Evolutionary conservation across 371 early-diverging fungal genomes (phyloP).

Genomic region (Blakeslea trispora): DNA sequence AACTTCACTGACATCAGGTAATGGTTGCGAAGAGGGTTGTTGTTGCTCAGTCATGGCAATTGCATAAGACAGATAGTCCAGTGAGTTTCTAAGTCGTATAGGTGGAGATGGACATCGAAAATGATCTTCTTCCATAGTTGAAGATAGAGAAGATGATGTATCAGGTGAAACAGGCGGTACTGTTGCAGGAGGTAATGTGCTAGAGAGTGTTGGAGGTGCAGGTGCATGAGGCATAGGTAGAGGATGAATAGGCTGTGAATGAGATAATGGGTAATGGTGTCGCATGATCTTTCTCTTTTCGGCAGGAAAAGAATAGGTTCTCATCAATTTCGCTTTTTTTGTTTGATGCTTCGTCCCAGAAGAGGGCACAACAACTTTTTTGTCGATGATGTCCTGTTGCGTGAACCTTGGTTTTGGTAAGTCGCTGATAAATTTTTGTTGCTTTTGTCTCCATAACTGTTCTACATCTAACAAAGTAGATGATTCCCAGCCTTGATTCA

Average conservation of each 20-base stretch:
- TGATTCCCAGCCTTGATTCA: constrained; percentile 44
- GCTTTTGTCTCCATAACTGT: constrained; percentile 37
- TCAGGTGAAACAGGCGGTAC: background rate
- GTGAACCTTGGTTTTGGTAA: constrained; percentile 47
- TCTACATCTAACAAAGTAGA: constrained; percentile 40
- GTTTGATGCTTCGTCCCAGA: constrained; percentile 15
- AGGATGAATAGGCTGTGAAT: too few species aligned
- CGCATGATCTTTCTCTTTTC: background rate
- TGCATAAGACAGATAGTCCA: constrained; percentile 42
- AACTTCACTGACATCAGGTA: constrained; percentile 25
- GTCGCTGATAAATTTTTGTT: constrained; percentile 26
- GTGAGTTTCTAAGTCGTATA: constrained; percentile 16
- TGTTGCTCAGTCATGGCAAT: constrained; percentile 38
- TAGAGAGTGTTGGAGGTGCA: background rate
- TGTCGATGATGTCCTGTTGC: constrained; percentile 43
- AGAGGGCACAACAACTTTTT: constrained; percentile 20
- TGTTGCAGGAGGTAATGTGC: background rate
- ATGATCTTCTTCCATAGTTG: constrained; percentile 1
- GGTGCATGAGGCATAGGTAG: too few species aligned
- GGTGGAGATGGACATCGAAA: background rate
- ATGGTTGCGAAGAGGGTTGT: constrained; percentile 27
- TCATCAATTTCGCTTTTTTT: constrained; percentile 24
- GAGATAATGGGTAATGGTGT: background rate
- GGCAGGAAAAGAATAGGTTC: constrained; percentile 22
- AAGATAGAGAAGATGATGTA: background rate